Percentiles rank a stretch among this genome's conserved stretches.
These are phyloP conservation scores for Sporisorium scitamineum DNA, from an alignment of 1,284 basidiomycete species.

Conservation along the genomic window DNA sequence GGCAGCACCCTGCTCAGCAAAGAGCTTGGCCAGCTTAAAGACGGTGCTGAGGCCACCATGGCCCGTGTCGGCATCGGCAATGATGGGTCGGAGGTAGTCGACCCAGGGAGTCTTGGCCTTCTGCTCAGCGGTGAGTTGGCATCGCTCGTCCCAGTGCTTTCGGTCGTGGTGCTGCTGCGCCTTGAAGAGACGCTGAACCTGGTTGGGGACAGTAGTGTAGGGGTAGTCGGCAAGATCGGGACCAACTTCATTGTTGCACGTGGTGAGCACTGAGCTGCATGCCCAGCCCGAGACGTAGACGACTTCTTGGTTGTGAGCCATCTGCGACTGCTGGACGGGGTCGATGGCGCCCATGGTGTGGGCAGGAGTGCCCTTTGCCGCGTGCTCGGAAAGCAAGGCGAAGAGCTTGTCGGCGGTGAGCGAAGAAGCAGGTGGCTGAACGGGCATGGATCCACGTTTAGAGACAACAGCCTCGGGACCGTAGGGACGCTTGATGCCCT, in stretches of 20 bases:
- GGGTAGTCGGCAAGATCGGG: constrained; percentile 96
- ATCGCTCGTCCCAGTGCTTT: constrained; percentile 68
- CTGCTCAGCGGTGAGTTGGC: constrained; percentile 56
- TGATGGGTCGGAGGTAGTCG: constrained; percentile 68
- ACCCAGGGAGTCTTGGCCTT: constrained; percentile 66
- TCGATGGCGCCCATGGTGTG: constrained; percentile 74
- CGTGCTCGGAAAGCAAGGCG: constrained; percentile 76
- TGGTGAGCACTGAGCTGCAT: constrained; percentile 77
- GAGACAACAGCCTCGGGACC: constrained; percentile 81
- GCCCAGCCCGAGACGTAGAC: constrained; percentile 99
- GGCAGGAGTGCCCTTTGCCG: constrained; percentile 72
- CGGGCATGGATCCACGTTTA: constrained; percentile 87
- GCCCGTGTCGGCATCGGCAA: constrained; percentile 68
- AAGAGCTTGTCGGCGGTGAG: constrained; percentile 86
- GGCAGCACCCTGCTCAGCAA: constrained; percentile 71
- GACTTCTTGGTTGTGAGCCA: constrained; percentile 93
- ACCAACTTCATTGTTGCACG: constrained; percentile 93
- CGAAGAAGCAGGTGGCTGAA: constrained; percentile 79
- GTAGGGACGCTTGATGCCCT: constrained; percentile 81
- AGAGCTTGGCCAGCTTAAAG: constrained; percentile 68
- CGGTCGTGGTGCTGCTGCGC: constrained; percentile 69
- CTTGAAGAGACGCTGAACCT: constrained; percentile 69
- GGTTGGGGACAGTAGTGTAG: constrained; percentile 91
- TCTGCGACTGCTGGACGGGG: constrained; percentile 94
- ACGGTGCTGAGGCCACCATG: constrained; percentile 68